Conservation (phyloP, 2,329 filamentous ascomycete species). For the Hymenotorrendiella dingleyae region DNA sequence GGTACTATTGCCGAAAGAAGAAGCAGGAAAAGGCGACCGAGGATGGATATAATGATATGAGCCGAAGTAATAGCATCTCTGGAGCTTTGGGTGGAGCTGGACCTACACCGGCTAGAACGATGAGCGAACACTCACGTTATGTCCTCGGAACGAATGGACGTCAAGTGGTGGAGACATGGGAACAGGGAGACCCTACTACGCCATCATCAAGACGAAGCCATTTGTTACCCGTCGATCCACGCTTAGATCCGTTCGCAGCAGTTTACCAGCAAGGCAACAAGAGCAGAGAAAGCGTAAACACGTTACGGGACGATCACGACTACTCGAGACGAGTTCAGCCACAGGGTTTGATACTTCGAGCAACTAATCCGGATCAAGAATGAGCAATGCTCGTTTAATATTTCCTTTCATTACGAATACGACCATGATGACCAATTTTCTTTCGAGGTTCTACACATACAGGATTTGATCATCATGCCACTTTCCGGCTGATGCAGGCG, state of each 20-base stretch:
- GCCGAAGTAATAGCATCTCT: slow-evolving; percentile 19
- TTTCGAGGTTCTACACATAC: slow-evolving; percentile 14
- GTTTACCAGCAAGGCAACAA: slow-evolving; percentile 50
- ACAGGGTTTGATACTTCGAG: slow-evolving; percentile 47
- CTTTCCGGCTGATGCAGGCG: slow-evolving; percentile 19
- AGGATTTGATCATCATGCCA: slow-evolving; percentile 20
- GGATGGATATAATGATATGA: slow-evolving; percentile 24
- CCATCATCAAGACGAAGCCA: slow-evolving; percentile 41
- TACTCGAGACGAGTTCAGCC: slow-evolving; percentile 50
- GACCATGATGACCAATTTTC: slow-evolving; percentile 20
- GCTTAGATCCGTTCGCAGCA: slow-evolving; percentile 55
- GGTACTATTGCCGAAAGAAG: slow-evolving; percentile 41
- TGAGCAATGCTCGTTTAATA: slow-evolving; percentile 1
- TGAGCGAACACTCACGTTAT: slow-evolving; percentile 32
- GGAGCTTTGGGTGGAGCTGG: slow-evolving; percentile 18
- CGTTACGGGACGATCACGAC: slow-evolving; percentile 58
- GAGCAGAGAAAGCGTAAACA: slow-evolving; percentile 58
- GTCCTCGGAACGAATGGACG: slow-evolving; percentile 31
- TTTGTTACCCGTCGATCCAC: slow-evolving; percentile 55
- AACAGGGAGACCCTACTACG: slow-evolving; percentile 16
- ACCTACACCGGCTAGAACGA: slow-evolving; percentile 24
- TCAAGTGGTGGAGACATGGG: slow-evolving; percentile 29
- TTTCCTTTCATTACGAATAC: slow-evolving; percentile 17
- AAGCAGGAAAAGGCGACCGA: slow-evolving; percentile 34
- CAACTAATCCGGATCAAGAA: slow-evolving; percentile 55